phyloP scores from a whole-genome alignment of 1,139 yeast species.

The Saccharomyces hybrid region DNA sequence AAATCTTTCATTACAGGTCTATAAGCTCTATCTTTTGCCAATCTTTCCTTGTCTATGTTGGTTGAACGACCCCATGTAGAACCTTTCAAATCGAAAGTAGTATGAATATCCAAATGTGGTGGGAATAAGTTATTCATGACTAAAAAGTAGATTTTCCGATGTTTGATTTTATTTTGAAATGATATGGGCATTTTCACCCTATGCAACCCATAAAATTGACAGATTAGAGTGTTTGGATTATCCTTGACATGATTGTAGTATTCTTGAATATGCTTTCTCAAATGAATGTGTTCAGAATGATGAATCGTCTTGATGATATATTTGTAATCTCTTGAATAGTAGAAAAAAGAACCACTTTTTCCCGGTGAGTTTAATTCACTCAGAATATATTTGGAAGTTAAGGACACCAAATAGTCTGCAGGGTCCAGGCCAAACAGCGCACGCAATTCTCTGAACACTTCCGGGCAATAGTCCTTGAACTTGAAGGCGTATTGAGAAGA shows the following conservation, averaged over 20 bases:
- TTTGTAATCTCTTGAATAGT: slow-evolving; percentile 86
- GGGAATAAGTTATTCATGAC: slow-evolving; percentile 98
- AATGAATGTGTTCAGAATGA: slow-evolving; percentile 82
- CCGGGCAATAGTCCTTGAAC: slow-evolving; percentile 93
- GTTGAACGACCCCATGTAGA: slow-evolving; percentile 81
- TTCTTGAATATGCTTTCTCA: slow-evolving; percentile 64
- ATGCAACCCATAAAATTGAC: slow-evolving; percentile 94
- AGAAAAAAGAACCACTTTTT: slow-evolving; percentile 92
- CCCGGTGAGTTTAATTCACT: slow-evolving; percentile 96
- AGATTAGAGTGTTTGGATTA: slow-evolving; percentile 81
- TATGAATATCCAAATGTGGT: slow-evolving; percentile 81
- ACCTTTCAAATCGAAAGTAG: slow-evolving; percentile 88
- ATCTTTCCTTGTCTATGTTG: slow-evolving; percentile 19
- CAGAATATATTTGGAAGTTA: slow-evolving; percentile 86
- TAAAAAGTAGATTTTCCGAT: slow-evolving; percentile 80
- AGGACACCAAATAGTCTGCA: slow-evolving; percentile 87
- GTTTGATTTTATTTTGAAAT: slow-evolving; percentile 36
- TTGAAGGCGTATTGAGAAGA: slow-evolving; percentile 86
- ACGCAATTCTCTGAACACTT: slow-evolving; percentile 83
- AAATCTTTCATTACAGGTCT: slow-evolving; percentile 64
- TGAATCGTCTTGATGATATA: slow-evolving; percentile 95
- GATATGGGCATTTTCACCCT: slow-evolving; percentile 84
- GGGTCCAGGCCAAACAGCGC: slow-evolving; percentile 81
- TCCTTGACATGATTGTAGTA: slow-evolving; percentile 75
- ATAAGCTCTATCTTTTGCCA: slow-evolving; percentile 16